Evolutionary conservation across 2,329 filamentous ascomycete genomes (phyloP).

Genomic region (Bipolaris cookei): DNA sequence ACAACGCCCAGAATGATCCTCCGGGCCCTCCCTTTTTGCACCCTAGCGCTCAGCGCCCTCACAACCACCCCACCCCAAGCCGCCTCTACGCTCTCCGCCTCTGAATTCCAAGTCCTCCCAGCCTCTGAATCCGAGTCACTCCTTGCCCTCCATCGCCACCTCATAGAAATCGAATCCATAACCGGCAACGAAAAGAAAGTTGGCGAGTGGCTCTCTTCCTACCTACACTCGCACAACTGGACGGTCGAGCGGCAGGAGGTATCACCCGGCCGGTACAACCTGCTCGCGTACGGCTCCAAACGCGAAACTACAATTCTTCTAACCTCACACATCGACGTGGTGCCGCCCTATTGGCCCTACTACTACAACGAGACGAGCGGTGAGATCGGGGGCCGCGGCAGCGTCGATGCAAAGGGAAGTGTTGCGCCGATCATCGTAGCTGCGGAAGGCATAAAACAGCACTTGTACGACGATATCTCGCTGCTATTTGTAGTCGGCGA

Average conservation of each 20-base stretch:
- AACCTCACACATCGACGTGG: conserved; percentile 81
- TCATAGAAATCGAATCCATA: conserved; percentile 77
- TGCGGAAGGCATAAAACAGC: conserved; percentile 58
- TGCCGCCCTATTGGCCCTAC: conserved; percentile 73
- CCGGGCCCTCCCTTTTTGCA: conserved; percentile 20
- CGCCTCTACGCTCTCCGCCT: conserved; percentile 22
- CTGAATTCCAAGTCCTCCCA: conserved; percentile 54
- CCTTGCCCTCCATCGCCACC: conserved; percentile 73
- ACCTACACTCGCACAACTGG: conserved; percentile 67
- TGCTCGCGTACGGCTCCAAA: conserved; percentile 69
- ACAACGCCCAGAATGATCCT: conserved; percentile 21
- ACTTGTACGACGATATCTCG: conserved; percentile 54
- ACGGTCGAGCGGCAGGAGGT: conserved; percentile 66
- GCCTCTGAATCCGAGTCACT: conserved; percentile 54
- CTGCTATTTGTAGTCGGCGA: conserved; percentile 78
- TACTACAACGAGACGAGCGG: conserved; percentile 57
- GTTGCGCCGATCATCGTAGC: conserved; percentile 78
- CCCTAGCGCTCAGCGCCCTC: conserved; percentile 19
- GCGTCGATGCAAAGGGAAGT: conserved; percentile 65
- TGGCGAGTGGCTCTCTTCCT: conserved; percentile 70
- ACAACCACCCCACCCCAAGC: conserved; percentile 7
- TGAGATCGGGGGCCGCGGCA: conserved; percentile 73
- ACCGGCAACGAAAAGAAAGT: conserved; percentile 71
- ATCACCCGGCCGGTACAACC: conserved; percentile 68
- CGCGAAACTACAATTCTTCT: conserved; percentile 67